Percentiles rank a stretch among this genome's conserved stretches.
phyloP scores from a whole-genome alignment of 2,329 filamentous ascomycete genomes.

The Clarireedia monteithiana region DNA sequence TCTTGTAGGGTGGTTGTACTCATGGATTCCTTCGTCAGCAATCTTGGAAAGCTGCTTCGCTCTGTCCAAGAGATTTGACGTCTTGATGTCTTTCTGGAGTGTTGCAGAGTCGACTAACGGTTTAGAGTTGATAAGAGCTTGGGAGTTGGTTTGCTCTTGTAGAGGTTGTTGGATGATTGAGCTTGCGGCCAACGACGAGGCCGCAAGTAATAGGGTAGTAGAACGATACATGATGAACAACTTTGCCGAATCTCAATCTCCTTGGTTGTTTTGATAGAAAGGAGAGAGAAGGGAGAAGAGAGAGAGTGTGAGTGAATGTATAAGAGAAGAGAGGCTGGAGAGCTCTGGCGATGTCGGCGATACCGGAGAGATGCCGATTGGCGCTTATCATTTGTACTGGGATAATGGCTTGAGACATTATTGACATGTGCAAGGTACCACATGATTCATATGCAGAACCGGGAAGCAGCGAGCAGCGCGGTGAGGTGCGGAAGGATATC shows the following conservation, averaged over 20 bases:
- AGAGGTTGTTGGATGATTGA: constrained; percentile 16
- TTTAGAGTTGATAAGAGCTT: constrained; percentile 18
- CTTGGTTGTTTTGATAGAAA: not conserved
- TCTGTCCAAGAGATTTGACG: constrained; percentile 47
- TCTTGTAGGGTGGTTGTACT: constrained; percentile 61
- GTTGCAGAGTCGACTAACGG: constrained; percentile 41
- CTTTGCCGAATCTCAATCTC: not conserved
- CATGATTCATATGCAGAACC: no score
- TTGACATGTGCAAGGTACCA: no score
- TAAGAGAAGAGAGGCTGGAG: not conserved
- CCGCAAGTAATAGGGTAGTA: not conserved
- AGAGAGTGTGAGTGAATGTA: no score
- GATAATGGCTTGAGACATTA: no score
- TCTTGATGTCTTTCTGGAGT: constrained; percentile 49
- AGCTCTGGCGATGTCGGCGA: no score
- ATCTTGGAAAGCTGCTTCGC: constrained; percentile 56
- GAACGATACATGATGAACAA: constrained; percentile 5
- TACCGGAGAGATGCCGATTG: no score
- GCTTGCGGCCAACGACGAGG: constrained; percentile 12
- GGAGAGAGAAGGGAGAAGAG: not conserved
- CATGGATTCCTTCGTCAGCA: constrained; percentile 48
- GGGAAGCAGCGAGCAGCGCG: no score
- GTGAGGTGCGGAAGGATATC: no score
- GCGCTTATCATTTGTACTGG: no score
- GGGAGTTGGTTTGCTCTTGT: constrained; percentile 12